phyloP scores from a whole-genome alignment of 2,329 filamentous ascomycete species.

The Alternaria panax region DNA sequence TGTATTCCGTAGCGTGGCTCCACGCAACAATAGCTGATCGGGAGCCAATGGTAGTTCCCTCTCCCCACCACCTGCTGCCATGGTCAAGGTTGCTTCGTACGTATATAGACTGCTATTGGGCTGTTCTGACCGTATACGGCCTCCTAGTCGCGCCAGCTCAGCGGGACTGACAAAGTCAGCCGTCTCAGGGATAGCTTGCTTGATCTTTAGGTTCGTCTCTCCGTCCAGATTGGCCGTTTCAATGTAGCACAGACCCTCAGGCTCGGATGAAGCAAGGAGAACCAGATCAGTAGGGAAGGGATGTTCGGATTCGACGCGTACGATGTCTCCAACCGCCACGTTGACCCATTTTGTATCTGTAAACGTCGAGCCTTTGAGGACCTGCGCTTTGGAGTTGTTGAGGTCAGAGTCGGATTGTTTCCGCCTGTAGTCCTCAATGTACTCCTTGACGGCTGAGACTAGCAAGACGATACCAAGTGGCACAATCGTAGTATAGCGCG shows the following conservation, averaged over 20 bases:
- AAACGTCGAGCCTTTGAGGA: constrained; percentile 84
- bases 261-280: constrained; percentile 91
- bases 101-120: constrained; percentile 98
- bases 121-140: constrained; percentile 90
- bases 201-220: constrained; percentile 98
- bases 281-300: constrained; percentile 95
- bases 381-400: constrained; percentile 85
- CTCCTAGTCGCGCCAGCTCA: constrained; percentile 85
- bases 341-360: constrained; percentile 92
- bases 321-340: constrained; percentile 88
- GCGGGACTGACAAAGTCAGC: constrained; percentile 83
- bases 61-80: constrained; percentile 88
- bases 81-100: constrained; percentile 93
- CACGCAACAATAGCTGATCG: constrained; percentile 90
- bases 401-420: constrained; percentile 85
- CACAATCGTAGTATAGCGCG: constrained; percentile 93
- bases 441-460: constrained; percentile 94
- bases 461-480: constrained; percentile 88
- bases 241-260: constrained; percentile 97
- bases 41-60: constrained; percentile 90
- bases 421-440: constrained; percentile 91
- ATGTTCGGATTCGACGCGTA: constrained; percentile 92
- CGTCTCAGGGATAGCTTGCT: constrained; percentile 95
- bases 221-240: constrained; percentile 98
- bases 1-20: constrained; percentile 92